These are phyloP conservation scores for Cladochytrium replicatum DNA, from an alignment of 192 early-diverging fungal species.

Conservation along the genomic window DNA sequence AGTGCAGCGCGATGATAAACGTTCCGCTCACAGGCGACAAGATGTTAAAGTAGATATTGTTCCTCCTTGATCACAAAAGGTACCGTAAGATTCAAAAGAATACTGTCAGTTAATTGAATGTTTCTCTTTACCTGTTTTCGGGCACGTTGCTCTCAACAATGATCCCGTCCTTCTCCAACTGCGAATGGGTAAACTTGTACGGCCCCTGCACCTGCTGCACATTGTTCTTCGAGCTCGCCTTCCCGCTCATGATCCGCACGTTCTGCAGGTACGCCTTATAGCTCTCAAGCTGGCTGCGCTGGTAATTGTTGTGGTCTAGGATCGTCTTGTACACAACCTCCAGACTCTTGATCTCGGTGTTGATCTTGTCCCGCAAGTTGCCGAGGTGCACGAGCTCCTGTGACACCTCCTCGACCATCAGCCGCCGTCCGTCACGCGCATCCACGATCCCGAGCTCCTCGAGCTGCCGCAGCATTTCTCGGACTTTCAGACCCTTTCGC, in stretches of 20 bases:
- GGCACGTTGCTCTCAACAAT: slow-evolving; percentile 87
- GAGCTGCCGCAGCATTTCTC: slow-evolving; percentile 85
- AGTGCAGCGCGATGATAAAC: slow-evolving; percentile 76
- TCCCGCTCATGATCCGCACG: slow-evolving; percentile 69
- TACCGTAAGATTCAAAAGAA: background rate
- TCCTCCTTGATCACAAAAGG: slow-evolving; percentile 33
- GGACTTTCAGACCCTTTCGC: slow-evolving; percentile 89
- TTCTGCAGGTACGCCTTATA: slow-evolving; percentile 94
- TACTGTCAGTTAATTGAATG: slow-evolving; percentile 3
- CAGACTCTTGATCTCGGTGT: slow-evolving; percentile 65
- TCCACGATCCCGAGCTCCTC: slow-evolving; percentile 69
- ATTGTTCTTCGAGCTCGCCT: slow-evolving; percentile 8
- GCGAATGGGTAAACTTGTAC: slow-evolving; percentile 71
- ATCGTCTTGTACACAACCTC: slow-evolving; percentile 87
- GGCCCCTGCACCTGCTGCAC: slow-evolving; percentile 51
- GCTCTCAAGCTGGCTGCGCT: slow-evolving; percentile 76
- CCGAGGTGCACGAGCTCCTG: slow-evolving; percentile 87
- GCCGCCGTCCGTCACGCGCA: slow-evolving; percentile 58
- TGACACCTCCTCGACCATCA: slow-evolving; percentile 80
- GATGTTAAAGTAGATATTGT: slow-evolving; percentile 85
- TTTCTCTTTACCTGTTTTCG: slow-evolving; percentile 73
- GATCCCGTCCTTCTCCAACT: slow-evolving; percentile 85
- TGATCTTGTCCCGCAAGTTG: slow-evolving; percentile 78
- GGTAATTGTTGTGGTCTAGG: slow-evolving; percentile 87
- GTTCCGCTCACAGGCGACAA: slow-evolving; percentile 78